Evolutionary conservation across 495 filamentous ascomycete genomes (phyloP).

Genomic region (Penicillium cinerascens): DNA sequence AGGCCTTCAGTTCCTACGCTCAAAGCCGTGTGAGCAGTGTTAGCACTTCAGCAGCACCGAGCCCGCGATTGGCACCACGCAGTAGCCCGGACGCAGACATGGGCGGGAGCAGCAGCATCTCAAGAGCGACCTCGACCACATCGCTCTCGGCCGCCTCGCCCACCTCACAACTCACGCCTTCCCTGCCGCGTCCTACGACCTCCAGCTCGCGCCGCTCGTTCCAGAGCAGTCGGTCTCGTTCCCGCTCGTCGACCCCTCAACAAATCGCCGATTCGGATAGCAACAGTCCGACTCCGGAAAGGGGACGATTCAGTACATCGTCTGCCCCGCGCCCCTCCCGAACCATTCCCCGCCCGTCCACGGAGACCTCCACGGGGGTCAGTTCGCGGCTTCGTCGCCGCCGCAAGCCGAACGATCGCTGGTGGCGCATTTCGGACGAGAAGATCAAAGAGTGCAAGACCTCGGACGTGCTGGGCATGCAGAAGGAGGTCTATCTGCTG

Average conservation of each 20-base stretch:
- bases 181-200: constrained; percentile 36
- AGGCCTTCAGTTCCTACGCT: constrained; percentile 66
- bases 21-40: constrained; percentile 55
- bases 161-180: constrained; percentile 26
- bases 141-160: constrained; percentile 40
- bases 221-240: constrained; percentile 26
- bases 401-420: constrained; percentile 65
- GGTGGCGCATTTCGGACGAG: constrained; percentile 98
- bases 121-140: constrained; percentile 36
- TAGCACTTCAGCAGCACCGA: constrained; percentile 41
- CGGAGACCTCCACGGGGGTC: constrained; percentile 17
- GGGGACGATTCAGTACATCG: constrained; percentile 26
- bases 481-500: constrained; percentile 90
- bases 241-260: constrained; percentile 30
- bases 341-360: constrained; percentile 24
- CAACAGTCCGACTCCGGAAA: constrained; percentile 27
- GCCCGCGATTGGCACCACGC: constrained; percentile 36
- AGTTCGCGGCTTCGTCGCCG: constrained; percentile 46
- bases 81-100: constrained; percentile 27
- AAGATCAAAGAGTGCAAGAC: constrained; percentile 94
- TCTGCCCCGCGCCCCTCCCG: constrained; percentile 27
- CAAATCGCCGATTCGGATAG: constrained; percentile 24
- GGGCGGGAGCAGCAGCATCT: constrained; percentile 25
- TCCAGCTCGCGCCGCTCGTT: constrained; percentile 37
- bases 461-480: constrained; percentile 85